Evolutionary conservation across 2,329 filamentous ascomycete species (phyloP).

Genomic region (Alternaria sp.): DNA sequence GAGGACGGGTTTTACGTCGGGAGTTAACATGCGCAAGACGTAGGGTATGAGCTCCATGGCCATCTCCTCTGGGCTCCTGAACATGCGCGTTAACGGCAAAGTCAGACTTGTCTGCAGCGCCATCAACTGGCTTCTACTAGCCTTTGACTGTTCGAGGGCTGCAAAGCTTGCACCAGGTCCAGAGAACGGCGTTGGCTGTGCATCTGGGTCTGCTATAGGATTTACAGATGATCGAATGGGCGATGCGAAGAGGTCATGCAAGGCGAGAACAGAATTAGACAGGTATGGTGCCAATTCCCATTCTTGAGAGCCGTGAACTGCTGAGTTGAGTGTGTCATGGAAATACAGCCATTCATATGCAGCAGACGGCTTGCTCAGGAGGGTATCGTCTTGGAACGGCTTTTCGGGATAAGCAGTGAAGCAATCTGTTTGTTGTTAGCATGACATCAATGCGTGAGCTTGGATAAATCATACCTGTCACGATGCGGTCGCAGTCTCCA

Average conservation of each 20-base stretch:
- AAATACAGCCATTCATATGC: conserved; percentile 97
- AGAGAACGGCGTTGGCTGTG: conserved; percentile 72
- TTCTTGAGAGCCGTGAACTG: conserved; percentile 83
- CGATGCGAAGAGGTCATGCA: conserved; percentile 89
- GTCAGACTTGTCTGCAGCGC: conserved; percentile 76
- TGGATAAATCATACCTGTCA: conserved; percentile 59
- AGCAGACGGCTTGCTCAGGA: conserved; percentile 83
- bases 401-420: conserved; percentile 87
- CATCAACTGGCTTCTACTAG: conserved; percentile 77
- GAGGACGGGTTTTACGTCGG: conserved; percentile 89
- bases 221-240: conserved; percentile 56
- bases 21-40: conserved; percentile 81
- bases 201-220: conserved; percentile 51
- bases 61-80: conserved; percentile 79
- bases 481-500: conserved; percentile 79
- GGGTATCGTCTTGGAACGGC: conserved; percentile 91
- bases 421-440: conserved; percentile 63
- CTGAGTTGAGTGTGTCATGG: conserved; percentile 81
- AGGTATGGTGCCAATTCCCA: conserved; percentile 93
- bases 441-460: neutral
- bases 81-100: conserved; percentile 75
- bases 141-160: conserved; percentile 81
- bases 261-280: conserved; percentile 84
- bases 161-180: conserved; percentile 83
- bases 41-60: conserved; percentile 86